Evolutionary conservation across 768 basidiomycete species (phyloP).

Genomic region (Cyclocybe aegerita): DNA sequence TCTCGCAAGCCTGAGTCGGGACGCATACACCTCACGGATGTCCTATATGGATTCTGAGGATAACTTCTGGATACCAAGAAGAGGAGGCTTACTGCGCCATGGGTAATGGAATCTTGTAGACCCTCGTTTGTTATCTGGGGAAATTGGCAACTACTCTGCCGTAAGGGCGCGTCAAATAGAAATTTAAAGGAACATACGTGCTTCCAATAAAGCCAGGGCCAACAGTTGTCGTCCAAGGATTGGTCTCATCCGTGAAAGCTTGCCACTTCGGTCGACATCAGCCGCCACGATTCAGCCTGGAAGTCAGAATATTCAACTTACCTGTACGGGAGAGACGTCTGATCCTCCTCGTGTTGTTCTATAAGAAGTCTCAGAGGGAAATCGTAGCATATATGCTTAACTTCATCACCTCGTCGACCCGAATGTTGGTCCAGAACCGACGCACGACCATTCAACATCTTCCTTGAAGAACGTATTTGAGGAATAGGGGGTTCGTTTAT

Average conservation of each 20-base stretch:
- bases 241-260: slow-evolving; percentile 32
- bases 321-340: slow-evolving; percentile 34
- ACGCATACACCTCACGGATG: slow-evolving; percentile 43
- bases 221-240: slow-evolving; percentile 41
- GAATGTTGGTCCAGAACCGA: slow-evolving; percentile 36
- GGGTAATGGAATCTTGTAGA: slow-evolving; percentile 41
- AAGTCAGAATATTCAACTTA: slow-evolving; percentile 5
- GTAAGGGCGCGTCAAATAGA: background rate
- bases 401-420: slow-evolving; percentile 27
- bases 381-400: background rate
- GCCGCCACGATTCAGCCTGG: background rate
- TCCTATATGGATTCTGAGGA: slow-evolving; percentile 26
- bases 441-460: slow-evolving; percentile 43
- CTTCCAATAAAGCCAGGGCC: slow-evolving; percentile 45
- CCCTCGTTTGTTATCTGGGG: slow-evolving; percentile 48
- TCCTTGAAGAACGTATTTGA: slow-evolving; percentile 53
- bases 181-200: slow-evolving; percentile 28
- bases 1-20: slow-evolving; percentile 34
- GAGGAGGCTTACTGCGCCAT: slow-evolving; percentile 34
- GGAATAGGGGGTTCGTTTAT: slow-evolving; percentile 51
- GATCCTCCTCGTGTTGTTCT: slow-evolving; percentile 25
- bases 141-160: slow-evolving; percentile 40
- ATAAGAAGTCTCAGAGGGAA: background rate
- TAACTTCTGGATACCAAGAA: background rate
- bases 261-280: slow-evolving; percentile 35